Evolutionary conservation across 495 filamentous ascomycete genomes (phyloP), one percentile per base, ranked within the genome.

Genomic region (Penicillium paxilli): DNA sequence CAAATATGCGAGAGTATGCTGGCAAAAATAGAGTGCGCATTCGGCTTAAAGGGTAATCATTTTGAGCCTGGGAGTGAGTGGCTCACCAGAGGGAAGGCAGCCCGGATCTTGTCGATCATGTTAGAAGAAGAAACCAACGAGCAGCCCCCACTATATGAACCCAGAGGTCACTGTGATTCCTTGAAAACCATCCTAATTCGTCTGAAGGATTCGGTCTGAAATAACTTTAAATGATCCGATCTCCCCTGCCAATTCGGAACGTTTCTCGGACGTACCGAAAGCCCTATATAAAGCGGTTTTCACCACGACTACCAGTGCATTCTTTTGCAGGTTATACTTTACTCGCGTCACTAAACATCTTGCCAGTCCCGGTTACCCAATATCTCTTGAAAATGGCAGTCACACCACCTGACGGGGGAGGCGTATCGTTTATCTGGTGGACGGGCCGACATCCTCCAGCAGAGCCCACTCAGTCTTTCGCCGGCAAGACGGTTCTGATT

Each of bases 401-500:
- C 32, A 41, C 47, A 16, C 47, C 47, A 23, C 47, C 47, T 2
- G 47, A 50, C 3, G 47, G 47, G 11, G 47, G 25, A 1, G 26
- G 46, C 8, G 32, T 24, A 16, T 21, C 23, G 9, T 40, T 50
- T 32, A 40, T 50, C 23, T 51, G 49, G 49, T 51, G 46, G 17
- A 46, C 51, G 10, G 45, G 44, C 17, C 47, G 58, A 17, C 49
- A 60, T 45, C 48, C 58, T 26, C 50, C 54, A 35, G 38, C 50
- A 42, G 28, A 55, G 7, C 62, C 59, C 7, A 59, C 35, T n/a
- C 26, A 33, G 11, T 48, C 41, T 12, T 59, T 65, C 26, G 38
- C 51, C 14, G 55, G 47, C 6, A 54, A 61, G 24, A 59, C 59
- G 2, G 54, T 64, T 5, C 51, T 65, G 2, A 55, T 65, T 19